Percentiles rank a stretch among this genome's conserved stretches.
These are phyloP conservation scores for Acacia concinna DNA, from an alignment of 331 rosid genomes.

Conservation along the genomic window DNA sequence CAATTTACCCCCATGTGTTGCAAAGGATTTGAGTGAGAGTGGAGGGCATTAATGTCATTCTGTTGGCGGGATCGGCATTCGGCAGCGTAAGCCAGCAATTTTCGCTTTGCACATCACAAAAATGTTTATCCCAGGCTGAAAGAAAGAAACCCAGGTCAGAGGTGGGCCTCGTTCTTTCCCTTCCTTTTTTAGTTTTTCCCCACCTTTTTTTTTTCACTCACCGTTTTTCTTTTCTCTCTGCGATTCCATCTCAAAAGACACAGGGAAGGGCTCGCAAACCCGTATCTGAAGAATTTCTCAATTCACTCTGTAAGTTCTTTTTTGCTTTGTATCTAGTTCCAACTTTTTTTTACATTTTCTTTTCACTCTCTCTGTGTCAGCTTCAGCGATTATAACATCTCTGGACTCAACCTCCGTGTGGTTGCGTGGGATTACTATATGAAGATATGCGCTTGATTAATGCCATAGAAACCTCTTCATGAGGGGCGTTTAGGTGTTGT, in stretches of 20 bases:
- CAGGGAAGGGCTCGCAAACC: background rate
- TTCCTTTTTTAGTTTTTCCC: background rate
- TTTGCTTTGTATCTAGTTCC: background rate
- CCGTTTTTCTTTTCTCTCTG: background rate
- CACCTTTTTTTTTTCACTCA: background rate
- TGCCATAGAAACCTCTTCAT: too few species aligned
- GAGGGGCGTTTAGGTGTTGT: too few species aligned
- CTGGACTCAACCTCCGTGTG: too few species aligned
- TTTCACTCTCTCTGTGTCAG: background rate
- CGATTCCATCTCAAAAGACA: background rate
- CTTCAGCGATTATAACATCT: too few species aligned
- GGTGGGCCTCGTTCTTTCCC: conserved; percentile 7
- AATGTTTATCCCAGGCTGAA: conserved; percentile 32
- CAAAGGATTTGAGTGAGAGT: background rate
- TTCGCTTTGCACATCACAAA: background rate
- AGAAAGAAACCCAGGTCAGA: conserved; percentile 17
- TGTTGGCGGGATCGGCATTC: background rate
- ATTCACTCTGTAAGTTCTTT: conserved; percentile 45
- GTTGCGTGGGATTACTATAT: too few species aligned
- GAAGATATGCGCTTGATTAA: too few species aligned
- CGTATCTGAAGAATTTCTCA: conserved; percentile 10
- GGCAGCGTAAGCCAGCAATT: background rate
- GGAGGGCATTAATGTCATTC: conserved; percentile 23
- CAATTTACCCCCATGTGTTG: background rate
- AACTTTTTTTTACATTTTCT: background rate